These are phyloP conservation scores for Rhododendron ovatum DNA, from an alignment of 148 eudicot genomes.

Conservation along the genomic window DNA sequence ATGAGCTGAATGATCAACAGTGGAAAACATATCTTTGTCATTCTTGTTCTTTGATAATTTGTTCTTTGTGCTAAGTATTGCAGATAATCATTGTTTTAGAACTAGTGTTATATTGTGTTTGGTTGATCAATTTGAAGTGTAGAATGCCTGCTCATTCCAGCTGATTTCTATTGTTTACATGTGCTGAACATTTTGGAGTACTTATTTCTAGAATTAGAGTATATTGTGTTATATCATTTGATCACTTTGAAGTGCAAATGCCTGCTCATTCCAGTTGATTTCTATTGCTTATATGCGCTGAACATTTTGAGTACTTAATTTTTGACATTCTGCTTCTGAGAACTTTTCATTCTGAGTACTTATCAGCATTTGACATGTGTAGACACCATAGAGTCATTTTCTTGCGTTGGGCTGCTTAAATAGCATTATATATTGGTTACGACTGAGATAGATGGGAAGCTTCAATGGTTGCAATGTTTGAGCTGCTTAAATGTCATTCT, in stretches of 20 bases:
- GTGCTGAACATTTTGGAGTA: neutral
- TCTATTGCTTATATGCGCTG: neutral
- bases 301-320: neutral
- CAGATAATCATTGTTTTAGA: neutral
- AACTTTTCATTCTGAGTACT: too few relatives aligned
- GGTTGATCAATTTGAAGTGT: neutral
- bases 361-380: neutral
- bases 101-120: neutral
- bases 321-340: too few relatives aligned
- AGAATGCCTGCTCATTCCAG: neutral
- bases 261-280: neutral
- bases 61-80: neutral
- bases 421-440: neutral
- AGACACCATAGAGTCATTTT: neutral
- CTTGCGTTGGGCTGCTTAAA: neutral
- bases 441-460: neutral
- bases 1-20: neutral
- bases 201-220: too few relatives aligned
- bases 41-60: neutral
- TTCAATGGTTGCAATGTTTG: neutral
- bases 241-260: neutral
- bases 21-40: neutral
- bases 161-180: neutral
- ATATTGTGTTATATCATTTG: neutral
- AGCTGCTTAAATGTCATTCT: neutral